phyloP scores from a whole-genome alignment of 2,329 filamentous ascomycete genomes.

The Fusarium marasasianum region DNA sequence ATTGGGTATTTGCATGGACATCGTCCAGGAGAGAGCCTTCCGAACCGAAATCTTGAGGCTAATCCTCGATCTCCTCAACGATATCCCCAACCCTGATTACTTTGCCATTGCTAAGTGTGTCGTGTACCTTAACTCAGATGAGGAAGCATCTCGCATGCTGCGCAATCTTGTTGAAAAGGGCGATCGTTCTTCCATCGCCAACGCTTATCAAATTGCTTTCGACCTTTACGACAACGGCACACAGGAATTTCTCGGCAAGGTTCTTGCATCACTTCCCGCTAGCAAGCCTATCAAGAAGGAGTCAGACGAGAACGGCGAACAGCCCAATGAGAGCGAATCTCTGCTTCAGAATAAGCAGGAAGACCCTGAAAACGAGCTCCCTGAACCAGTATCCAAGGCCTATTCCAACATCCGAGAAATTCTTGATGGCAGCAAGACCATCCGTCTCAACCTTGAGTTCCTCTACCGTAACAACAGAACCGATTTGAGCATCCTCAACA shows the following conservation, averaged over 20 bases:
- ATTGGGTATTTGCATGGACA: slow-evolving; percentile 94
- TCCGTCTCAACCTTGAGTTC: slow-evolving; percentile 95
- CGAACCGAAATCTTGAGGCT: slow-evolving; percentile 86
- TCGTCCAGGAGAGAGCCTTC: slow-evolving; percentile 91
- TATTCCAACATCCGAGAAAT: slow-evolving; percentile 73
- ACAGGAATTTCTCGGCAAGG: slow-evolving; percentile 93
- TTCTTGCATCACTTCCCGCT: slow-evolving; percentile 80
- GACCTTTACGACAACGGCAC: slow-evolving; percentile 99
- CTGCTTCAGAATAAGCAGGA: slow-evolving; percentile 61
- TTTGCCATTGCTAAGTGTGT: slow-evolving; percentile 98
- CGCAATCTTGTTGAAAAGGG: slow-evolving; percentile 81
- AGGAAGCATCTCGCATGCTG: slow-evolving; percentile 88
- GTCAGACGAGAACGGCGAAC: slow-evolving; percentile 55
- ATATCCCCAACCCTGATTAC: slow-evolving; percentile 92
- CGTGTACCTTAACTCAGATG: slow-evolving; percentile 92
- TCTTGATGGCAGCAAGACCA: slow-evolving; percentile 90
- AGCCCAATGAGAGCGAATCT: slow-evolving; percentile 57
- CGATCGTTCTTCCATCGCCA: slow-evolving; percentile 80
- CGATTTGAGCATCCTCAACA: slow-evolving; percentile 92
- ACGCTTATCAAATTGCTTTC: slow-evolving; percentile 97
- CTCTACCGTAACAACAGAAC: slow-evolving; percentile 95
- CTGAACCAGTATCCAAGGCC: slow-evolving; percentile 63
- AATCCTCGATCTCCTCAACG: slow-evolving; percentile 93
- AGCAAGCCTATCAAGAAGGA: slow-evolving; percentile 55
- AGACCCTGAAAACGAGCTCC: slow-evolving; percentile 63